Evolutionary conservation across 2,329 filamentous ascomycete genomes (phyloP).

Genomic region (Alternaria viburni): DNA sequence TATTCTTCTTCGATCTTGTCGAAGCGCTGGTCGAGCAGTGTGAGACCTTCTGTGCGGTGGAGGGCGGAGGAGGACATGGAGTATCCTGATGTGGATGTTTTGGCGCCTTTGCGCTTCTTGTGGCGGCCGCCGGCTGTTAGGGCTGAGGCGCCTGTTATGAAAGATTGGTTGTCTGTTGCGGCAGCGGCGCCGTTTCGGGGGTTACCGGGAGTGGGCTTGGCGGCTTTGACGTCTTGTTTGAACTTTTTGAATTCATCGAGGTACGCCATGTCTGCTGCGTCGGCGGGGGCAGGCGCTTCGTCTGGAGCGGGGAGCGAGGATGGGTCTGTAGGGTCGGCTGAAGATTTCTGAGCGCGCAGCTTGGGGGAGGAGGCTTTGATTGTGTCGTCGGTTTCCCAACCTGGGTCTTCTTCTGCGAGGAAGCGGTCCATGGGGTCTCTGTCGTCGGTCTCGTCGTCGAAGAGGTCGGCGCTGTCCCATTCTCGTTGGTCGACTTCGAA

Average conservation of each 20-base stretch:
- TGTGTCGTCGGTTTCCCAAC: conserved; percentile 95
- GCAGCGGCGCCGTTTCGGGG: conserved; percentile 49
- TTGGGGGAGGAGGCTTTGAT: conserved; percentile 65
- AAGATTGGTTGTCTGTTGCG: conserved; percentile 70
- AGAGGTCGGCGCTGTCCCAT: conserved; percentile 69
- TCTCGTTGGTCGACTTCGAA: conserved; percentile 79
- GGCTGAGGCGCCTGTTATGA: conserved; percentile 72
- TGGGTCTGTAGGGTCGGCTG: conserved; percentile 58
- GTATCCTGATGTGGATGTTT: conserved; percentile 85
- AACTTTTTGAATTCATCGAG: conserved; percentile 92
- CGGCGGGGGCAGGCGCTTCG: conserved; percentile 42
- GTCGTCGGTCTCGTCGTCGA: conserved; percentile 30
- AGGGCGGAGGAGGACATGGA: conserved; percentile 92
- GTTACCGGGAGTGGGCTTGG: conserved; percentile 35
- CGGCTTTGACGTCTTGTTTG: conserved; percentile 73
- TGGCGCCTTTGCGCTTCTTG: conserved; percentile 94
- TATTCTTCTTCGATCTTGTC: conserved; percentile 88
- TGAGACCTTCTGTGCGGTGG: conserved; percentile 84
- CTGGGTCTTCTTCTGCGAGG: conserved; percentile 69
- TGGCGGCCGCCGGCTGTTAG: conserved; percentile 74
- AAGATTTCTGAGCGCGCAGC: conserved; percentile 45
- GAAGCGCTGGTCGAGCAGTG: conserved; percentile 85
- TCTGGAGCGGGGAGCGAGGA: conserved; percentile 41
- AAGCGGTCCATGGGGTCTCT: conserved; percentile 51
- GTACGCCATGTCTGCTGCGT: conserved; percentile 75